Conservation (phyloP, 331 rosid genomes). For the Rhamnella rubrinervis region DNA sequence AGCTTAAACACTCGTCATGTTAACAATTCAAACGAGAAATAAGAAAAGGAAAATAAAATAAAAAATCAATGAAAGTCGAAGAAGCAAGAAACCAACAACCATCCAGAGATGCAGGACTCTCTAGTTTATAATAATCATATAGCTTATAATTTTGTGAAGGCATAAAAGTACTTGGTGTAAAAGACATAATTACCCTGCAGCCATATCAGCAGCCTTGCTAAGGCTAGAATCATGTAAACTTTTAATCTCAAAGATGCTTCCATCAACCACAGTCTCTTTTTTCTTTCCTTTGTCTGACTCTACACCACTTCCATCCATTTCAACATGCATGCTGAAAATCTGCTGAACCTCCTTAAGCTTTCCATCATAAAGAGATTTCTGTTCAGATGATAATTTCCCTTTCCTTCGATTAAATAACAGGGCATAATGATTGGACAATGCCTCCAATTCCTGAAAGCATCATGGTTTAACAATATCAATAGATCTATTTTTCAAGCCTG, state of each 20-base stretch:
- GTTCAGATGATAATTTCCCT: conserved; percentile 72
- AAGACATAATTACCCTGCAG: conserved; percentile 66
- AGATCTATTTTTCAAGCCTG: conserved; percentile 18
- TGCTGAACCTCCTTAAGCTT: conserved; percentile 90
- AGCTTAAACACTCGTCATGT: no score
- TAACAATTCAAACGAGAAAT: not conserved
- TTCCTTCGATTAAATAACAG: conserved; percentile 81
- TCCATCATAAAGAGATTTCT: conserved; percentile 71
- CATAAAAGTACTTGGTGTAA: conserved; percentile 1
- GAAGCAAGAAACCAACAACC: not conserved
- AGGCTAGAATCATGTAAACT: conserved; percentile 83
- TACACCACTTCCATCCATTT: conserved; percentile 53
- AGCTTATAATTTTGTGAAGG: not conserved
- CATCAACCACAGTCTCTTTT: conserved; percentile 60
- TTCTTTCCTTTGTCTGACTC: conserved; percentile 76
- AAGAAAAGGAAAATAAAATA: not conserved
- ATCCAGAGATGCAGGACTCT: not conserved
- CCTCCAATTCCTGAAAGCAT: conserved; percentile 78
- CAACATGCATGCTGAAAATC: conserved; percentile 66
- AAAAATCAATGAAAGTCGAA: conserved; percentile 9
- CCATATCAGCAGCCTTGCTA: conserved; percentile 97
- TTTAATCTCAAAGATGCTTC: conserved; percentile 73
- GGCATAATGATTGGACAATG: conserved; percentile 87
- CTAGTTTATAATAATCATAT: not conserved
- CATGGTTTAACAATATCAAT: conserved; percentile 21